Percentiles rank a stretch among this genome's conserved stretches.
Conservation (phyloP, 2,329 filamentous ascomycete species). For the Colletotrichum zoysiae region DNA sequence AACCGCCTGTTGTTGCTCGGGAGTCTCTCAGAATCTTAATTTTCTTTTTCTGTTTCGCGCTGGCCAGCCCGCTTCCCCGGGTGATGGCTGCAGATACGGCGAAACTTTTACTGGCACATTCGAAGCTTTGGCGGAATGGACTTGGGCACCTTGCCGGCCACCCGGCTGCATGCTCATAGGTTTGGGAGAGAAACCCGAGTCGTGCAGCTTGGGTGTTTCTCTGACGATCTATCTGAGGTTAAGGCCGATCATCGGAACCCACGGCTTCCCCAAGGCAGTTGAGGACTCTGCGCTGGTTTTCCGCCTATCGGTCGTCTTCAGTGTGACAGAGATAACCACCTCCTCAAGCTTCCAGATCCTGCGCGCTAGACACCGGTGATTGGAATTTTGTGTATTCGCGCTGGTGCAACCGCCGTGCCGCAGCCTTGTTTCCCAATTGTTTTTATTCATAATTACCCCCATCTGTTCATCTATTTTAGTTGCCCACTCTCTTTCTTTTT, state of each 20-base stretch:
- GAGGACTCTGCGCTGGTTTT: background rate
- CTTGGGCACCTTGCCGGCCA: background rate
- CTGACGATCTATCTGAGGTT: conserved; percentile 7
- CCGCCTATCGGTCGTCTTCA: background rate
- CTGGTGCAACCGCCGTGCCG: background rate
- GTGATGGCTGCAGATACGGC: background rate
- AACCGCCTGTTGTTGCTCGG: background rate
- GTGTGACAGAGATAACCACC: background rate
- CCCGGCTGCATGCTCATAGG: background rate
- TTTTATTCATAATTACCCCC: background rate
- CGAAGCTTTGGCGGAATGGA: background rate
- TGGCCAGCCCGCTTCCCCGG: background rate
- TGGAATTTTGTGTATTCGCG: background rate
- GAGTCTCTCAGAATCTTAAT: too few species aligned
- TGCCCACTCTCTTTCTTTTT: background rate
- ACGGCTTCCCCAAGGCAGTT: background rate
- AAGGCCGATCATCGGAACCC: conserved; percentile 12
- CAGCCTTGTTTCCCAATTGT: too few species aligned
- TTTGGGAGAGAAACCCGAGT: background rate
- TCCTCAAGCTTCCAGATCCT: background rate
- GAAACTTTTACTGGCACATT: background rate
- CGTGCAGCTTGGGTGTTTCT: background rate
- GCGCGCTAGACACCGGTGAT: background rate
- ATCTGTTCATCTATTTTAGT: background rate
- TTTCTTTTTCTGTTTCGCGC: background rate